phyloP scores from a whole-genome alignment of 345 rosid species.

The Anacardium occidentale region DNA sequence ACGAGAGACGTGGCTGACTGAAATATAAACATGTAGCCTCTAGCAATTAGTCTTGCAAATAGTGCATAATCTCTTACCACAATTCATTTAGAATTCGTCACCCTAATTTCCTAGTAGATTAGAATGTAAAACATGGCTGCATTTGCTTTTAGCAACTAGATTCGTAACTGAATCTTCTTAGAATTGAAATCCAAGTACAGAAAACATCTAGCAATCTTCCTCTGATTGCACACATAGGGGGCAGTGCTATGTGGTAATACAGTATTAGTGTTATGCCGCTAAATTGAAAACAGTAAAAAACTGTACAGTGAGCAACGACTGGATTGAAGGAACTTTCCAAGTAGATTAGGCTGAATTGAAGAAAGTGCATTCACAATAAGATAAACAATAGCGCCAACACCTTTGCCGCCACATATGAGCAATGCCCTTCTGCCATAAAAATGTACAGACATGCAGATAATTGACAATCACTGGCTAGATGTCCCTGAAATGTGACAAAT shows the following conservation, averaged over 20 bases:
- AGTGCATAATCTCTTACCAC: background rate
- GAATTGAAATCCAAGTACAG: no score
- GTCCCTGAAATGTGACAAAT: conserved; percentile 15
- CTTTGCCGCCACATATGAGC: background rate
- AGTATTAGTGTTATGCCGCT: background rate
- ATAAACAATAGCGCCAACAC: background rate
- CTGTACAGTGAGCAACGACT: background rate
- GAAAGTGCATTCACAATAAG: background rate
- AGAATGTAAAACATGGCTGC: background rate
- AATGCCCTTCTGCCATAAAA: background rate
- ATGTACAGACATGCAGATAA: background rate
- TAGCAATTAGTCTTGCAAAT: no score
- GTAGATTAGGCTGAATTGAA: background rate
- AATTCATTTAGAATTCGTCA: background rate
- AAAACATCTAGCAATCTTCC: no score
- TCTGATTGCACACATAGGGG: no score
- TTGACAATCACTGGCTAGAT: background rate
- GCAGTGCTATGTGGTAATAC: no score
- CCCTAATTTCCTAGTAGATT: background rate
- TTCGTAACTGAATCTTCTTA: background rate
- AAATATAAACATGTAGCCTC: no score
- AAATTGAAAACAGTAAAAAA: background rate
- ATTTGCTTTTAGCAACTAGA: background rate
- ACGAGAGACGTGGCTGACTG: no score
- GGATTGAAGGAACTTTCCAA: background rate